phyloP scores from a whole-genome alignment of 352 stramenopile genomes.

The Plasmopara muralis region DNA sequence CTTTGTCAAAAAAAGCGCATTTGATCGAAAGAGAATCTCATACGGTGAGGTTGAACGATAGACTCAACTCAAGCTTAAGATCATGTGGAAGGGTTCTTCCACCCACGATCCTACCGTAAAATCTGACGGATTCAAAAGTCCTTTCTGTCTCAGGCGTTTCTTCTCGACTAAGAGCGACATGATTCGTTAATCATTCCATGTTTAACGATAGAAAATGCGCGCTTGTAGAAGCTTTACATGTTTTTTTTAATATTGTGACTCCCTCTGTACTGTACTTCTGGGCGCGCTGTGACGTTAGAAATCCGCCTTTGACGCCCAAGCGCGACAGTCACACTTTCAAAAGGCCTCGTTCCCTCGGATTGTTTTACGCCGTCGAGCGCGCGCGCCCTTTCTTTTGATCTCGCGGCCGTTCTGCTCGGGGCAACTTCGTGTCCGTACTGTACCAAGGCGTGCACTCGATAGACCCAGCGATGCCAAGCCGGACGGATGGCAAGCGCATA shows the following conservation, averaged over 20 bases:
- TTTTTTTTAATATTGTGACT: neutral
- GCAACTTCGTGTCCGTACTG: constrained; percentile 4
- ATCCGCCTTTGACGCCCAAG: neutral
- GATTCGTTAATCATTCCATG: neutral
- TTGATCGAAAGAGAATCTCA: too few relatives aligned
- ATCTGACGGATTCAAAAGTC: too few relatives aligned
- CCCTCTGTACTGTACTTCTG: neutral
- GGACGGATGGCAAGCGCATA: constrained; percentile 3
- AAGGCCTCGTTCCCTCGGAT: neutral
- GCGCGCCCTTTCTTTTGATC: constrained; percentile 13
- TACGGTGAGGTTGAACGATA: too few relatives aligned
- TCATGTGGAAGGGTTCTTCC: too few relatives aligned
- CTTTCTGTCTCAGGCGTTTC: too few relatives aligned
- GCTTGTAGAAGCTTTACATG: too few relatives aligned
- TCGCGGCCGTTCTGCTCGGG: constrained; percentile 13
- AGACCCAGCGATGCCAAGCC: constrained; percentile 9
- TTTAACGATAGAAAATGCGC: too few relatives aligned
- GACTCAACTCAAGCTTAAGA: too few relatives aligned
- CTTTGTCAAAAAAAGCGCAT: too few relatives aligned
- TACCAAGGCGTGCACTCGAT: constrained; percentile 1
- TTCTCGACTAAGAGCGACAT: neutral
- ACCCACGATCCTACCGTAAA: too few relatives aligned
- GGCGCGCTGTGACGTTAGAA: neutral
- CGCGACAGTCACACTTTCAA: neutral
- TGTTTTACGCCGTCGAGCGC: neutral